These are phyloP conservation scores for Aspergillus nomiae DNA, from an alignment of 2,329 filamentous ascomycete genomes.

Conservation along the genomic window DNA sequence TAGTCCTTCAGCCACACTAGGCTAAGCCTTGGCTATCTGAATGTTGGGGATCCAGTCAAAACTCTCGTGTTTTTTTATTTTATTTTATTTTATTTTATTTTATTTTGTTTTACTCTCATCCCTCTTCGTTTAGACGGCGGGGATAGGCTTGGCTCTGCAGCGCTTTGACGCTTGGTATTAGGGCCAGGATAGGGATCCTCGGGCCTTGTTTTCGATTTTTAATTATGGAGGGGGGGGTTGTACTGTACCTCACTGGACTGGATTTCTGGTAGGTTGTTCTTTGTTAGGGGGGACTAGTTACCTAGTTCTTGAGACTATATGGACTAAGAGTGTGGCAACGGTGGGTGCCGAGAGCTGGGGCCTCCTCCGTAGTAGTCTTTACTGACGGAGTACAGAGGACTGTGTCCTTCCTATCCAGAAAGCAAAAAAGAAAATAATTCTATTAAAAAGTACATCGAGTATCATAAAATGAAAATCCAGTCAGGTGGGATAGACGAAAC, in stretches of 20 bases:
- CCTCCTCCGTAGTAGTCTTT: neutral
- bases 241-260: too few relatives aligned
- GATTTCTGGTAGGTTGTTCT: neutral
- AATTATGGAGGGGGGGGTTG: neutral
- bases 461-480: neutral
- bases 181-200: slow-evolving; percentile 18
- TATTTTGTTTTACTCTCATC: neutral
- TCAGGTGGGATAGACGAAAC: neutral
- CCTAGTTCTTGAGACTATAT: neutral
- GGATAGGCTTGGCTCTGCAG: slow-evolving; percentile 25
- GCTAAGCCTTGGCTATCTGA: slow-evolving; percentile 25
- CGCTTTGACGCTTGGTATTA: slow-evolving; percentile 20
- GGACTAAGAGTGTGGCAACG: slow-evolving; percentile 5
- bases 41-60: slow-evolving; percentile 16
- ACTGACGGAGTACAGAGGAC: neutral
- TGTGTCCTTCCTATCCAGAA: neutral
- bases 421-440: neutral
- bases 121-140: slow-evolving; percentile 11
- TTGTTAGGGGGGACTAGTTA: neutral
- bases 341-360: slow-evolving; percentile 9
- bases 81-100: neutral
- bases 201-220: neutral
- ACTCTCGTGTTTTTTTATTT: slow-evolving; percentile 9
- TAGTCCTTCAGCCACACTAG: slow-evolving; percentile 7
- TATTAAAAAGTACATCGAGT: neutral